Conservation (phyloP, 208 protist species). For the Porcisia deanei region DNA sequence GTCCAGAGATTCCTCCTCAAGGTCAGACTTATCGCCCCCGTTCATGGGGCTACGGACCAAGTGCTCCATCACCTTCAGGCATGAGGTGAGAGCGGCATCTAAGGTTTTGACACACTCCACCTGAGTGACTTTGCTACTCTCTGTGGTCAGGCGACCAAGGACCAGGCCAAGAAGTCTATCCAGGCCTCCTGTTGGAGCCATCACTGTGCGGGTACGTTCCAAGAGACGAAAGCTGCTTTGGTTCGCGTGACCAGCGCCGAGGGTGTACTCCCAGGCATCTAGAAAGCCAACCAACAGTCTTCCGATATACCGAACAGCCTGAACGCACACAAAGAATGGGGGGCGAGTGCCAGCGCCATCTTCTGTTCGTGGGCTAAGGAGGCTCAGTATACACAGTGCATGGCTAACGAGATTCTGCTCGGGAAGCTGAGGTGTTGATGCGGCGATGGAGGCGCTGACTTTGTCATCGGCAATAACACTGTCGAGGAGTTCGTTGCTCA, state of each 20-base stretch:
- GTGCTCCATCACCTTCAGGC: constrained; percentile 1
- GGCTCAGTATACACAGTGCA: constrained; percentile 3
- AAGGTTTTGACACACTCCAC: constrained; percentile 37
- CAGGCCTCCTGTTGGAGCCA: constrained; percentile 17
- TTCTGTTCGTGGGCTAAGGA: constrained; percentile 3
- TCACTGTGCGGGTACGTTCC: constrained; percentile 4
- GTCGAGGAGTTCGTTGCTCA: constrained; percentile 37
- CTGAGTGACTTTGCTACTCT: constrained; percentile 42
- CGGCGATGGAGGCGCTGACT: background rate
- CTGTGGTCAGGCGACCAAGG: constrained; percentile 11
- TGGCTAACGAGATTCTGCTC: constrained; percentile 1
- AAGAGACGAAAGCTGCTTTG: background rate
- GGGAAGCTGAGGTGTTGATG: background rate
- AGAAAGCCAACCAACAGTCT: constrained; percentile 14
- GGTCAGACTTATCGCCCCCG: background rate
- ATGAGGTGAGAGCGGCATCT: constrained; percentile 12
- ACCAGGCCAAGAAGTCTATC: constrained; percentile 23
- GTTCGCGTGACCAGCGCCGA: background rate
- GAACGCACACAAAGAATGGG: constrained; percentile 38
- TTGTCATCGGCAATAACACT: constrained; percentile 27
- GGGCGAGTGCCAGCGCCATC: background rate
- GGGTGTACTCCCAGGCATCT: constrained; percentile 9
- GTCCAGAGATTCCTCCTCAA: constrained; percentile 14
- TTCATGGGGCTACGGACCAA: background rate
- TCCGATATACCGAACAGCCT: constrained; percentile 23